Conservation (phyloP, 306 rosid species). For the Cyclanthera cordifolia region DNA sequence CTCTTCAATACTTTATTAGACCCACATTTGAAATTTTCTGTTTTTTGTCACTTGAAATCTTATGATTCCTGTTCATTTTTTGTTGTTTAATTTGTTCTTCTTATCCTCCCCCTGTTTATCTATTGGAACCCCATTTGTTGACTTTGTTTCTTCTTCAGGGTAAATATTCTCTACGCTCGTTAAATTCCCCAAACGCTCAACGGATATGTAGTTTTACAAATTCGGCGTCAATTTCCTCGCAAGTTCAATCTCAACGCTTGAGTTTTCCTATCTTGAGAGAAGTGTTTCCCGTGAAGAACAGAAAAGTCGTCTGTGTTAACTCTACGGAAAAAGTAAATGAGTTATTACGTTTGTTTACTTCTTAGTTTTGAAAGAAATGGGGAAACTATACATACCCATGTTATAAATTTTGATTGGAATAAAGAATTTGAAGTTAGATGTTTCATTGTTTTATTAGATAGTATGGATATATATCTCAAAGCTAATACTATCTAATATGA, state of each 20-base stretch:
- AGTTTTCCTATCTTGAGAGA: background rate
- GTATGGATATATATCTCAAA: too few relatives aligned
- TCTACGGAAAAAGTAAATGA: background rate
- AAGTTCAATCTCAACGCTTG: background rate
- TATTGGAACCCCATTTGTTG: background rate
- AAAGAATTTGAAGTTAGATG: background rate
- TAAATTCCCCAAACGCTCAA: background rate
- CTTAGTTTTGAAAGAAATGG: background rate
- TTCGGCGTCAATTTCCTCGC: background rate
- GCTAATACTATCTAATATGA: too few relatives aligned
- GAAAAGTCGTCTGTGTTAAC: background rate
- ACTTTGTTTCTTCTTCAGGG: constrained; percentile 2
- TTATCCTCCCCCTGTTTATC: background rate
- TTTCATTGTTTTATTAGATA: too few relatives aligned
- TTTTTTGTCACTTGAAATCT: background rate
- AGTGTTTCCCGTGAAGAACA: background rate
- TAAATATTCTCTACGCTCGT: background rate
- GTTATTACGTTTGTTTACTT: background rate
- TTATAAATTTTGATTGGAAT: background rate
- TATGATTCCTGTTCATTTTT: background rate
- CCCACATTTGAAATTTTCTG: background rate
- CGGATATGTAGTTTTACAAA: background rate
- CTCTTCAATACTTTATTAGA: background rate
- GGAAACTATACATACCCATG: background rate
- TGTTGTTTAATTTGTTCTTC: background rate